Percentiles rank a stretch among this genome's conserved stretches.
These are phyloP conservation scores for Poterioochromonas sp. DNA, from an alignment of 352 stramenopile genomes.

Conservation along the genomic window DNA sequence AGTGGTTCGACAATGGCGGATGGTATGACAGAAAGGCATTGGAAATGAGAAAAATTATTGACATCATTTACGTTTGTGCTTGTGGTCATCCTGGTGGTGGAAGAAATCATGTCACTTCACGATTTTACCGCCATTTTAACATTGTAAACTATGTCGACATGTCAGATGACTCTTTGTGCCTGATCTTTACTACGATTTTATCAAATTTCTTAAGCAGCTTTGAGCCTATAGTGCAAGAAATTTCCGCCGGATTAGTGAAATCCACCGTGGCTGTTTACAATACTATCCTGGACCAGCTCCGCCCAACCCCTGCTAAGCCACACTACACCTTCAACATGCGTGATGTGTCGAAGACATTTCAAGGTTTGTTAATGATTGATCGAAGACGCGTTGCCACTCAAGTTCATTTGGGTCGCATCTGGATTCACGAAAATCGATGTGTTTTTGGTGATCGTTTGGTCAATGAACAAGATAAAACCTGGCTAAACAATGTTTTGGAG, in stretches of 20 bases:
- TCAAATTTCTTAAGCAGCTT: slow-evolving; percentile 57
- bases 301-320: slow-evolving; percentile 82
- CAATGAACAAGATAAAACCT: slow-evolving; percentile 72
- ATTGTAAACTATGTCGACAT: slow-evolving; percentile 68
- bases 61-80: slow-evolving; percentile 74
- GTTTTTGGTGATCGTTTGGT: slow-evolving; percentile 89
- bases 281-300: slow-evolving; percentile 69
- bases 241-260: slow-evolving; percentile 61
- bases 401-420: slow-evolving; percentile 65
- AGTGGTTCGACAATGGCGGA: slow-evolving; percentile 85
- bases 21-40: slow-evolving; percentile 87
- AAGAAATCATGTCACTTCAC: slow-evolving; percentile 75
- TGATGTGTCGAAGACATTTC: slow-evolving; percentile 83
- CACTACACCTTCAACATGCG: slow-evolving; percentile 91
- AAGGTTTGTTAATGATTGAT: slow-evolving; percentile 73
- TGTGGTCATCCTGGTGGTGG: slow-evolving; percentile 82
- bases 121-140: slow-evolving; percentile 79
- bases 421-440: slow-evolving; percentile 80
- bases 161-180: slow-evolving; percentile 60
- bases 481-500: slow-evolving; percentile 70
- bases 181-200: slow-evolving; percentile 85
- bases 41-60: slow-evolving; percentile 69
- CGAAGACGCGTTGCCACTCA: slow-evolving; percentile 59
- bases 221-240: slow-evolving; percentile 50
- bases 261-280: slow-evolving; percentile 78